These are phyloP conservation scores for Cercophora samala DNA, from an alignment of 495 filamentous ascomycete genomes.

Conservation along the genomic window DNA sequence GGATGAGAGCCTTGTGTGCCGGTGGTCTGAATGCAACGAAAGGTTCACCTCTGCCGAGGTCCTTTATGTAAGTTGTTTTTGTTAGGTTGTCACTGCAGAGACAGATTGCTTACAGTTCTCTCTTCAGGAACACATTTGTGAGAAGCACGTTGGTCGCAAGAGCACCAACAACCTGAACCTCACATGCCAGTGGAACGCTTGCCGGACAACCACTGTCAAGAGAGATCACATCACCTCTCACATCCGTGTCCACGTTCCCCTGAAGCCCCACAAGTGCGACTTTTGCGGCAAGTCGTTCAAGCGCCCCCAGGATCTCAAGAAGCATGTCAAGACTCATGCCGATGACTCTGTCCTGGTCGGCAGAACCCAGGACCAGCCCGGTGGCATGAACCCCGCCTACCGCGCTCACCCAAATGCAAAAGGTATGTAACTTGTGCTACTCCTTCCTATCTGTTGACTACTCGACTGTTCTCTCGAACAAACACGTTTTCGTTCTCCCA, in stretches of 20 bases:
- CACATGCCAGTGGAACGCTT: conserved; percentile 95
- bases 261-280: conserved; percentile 98
- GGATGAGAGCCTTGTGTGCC: conserved; percentile 70
- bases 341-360: conserved; percentile 87
- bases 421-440: conserved; percentile 43
- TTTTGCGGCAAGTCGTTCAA: conserved; percentile 99
- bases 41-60: conserved; percentile 73
- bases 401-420: conserved; percentile 47
- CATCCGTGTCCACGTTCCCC: conserved; percentile 94
- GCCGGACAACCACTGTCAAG: conserved; percentile 95
- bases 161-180: conserved; percentile 98
- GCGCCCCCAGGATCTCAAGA: conserved; percentile 97
- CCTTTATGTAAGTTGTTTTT: conserved; percentile 56
- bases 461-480: conserved; percentile 34
- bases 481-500: conserved; percentile 19
- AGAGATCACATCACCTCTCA: conserved; percentile 99
- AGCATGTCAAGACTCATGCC: conserved; percentile 99
- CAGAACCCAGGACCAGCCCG: conserved; percentile 67
- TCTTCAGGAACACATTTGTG: conserved; percentile 80
- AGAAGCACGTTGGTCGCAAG: conserved; percentile 97
- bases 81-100: background rate
- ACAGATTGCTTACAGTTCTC: background rate
- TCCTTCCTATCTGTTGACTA: conserved; percentile 7
- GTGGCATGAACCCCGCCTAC: conserved; percentile 58
- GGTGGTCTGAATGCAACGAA: conserved; percentile 84